Evolutionary conservation across 345 rosid genomes (phyloP).

Genomic region (Eucalyptus brandiana): DNA sequence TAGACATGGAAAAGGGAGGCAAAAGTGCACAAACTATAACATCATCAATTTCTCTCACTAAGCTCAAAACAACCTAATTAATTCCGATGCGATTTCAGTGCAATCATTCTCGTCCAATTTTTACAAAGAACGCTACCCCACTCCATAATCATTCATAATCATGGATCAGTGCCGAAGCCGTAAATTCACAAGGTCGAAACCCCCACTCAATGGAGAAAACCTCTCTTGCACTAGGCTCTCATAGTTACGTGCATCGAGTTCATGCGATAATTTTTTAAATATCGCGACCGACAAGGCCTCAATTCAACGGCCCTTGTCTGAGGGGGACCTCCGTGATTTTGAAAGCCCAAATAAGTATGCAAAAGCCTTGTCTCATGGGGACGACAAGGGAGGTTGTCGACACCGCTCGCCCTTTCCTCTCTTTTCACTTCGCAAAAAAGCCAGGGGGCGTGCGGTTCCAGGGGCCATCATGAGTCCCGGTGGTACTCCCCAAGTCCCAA

Average conservation of each 20-base stretch:
- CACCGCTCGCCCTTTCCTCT: neutral
- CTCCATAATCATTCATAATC: neutral
- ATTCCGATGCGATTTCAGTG: neutral
- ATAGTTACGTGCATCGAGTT: neutral
- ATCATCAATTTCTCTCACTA: neutral
- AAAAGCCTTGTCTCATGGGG: neutral
- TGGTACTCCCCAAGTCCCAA: slow-evolving; percentile 51
- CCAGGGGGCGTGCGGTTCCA: slow-evolving; percentile 14
- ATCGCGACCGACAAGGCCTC: neutral
- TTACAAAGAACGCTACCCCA: neutral
- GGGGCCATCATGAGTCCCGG: slow-evolving; percentile 25
- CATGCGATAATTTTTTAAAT: neutral
- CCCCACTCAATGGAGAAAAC: neutral
- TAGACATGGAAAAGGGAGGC: neutral
- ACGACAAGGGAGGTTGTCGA: neutral
- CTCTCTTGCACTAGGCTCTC: neutral
- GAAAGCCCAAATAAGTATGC: neutral
- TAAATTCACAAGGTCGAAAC: neutral
- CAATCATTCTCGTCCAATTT: neutral
- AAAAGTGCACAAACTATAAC: neutral
- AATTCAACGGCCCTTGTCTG: neutral
- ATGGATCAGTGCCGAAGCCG: neutral
- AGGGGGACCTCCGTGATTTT: neutral
- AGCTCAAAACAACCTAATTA: neutral
- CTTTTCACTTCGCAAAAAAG: neutral